These are phyloP conservation scores for Lecanosticta acicola DNA, from an alignment of 2,329 filamentous ascomycete genomes.

Conservation along the genomic window DNA sequence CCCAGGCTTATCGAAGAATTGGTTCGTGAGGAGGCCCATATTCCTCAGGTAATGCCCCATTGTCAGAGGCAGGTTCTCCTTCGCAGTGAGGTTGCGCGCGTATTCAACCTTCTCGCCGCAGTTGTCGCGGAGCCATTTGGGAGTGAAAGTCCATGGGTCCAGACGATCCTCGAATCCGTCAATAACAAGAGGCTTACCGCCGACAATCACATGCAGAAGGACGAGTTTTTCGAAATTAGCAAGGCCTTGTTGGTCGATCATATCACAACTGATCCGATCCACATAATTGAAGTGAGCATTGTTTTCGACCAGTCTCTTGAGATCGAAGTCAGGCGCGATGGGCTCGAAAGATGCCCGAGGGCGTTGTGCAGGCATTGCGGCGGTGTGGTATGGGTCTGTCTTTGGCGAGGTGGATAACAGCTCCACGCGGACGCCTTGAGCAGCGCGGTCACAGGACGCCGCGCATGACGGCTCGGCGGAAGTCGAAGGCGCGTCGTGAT, in stretches of 20 bases:
- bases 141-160: constrained; percentile 71
- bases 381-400: no score
- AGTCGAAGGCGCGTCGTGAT: constrained; percentile 1
- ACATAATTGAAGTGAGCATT: constrained; percentile 85
- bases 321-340: constrained; percentile 77
- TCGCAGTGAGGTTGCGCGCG: constrained; percentile 71
- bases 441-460: constrained; percentile 7
- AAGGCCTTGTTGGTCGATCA: constrained; percentile 70
- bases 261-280: constrained; percentile 68
- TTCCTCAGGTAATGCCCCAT: constrained; percentile 86
- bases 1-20: constrained; percentile 61
- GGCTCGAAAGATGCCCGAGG: constrained; percentile 88
- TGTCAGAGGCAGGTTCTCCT: constrained; percentile 73
- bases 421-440: neutral
- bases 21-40: constrained; percentile 75
- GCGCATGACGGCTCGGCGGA: constrained; percentile 10
- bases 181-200: constrained; percentile 83
- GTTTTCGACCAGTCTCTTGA: constrained; percentile 67
- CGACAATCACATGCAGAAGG: constrained; percentile 71
- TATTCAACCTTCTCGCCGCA: constrained; percentile 78
- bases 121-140: constrained; percentile 71
- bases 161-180: constrained; percentile 77
- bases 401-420: neutral
- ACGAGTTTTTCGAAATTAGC: constrained; percentile 83
- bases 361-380: constrained; percentile 66